Evolutionary conservation across 768 basidiomycete species (phyloP), one percentile per base, ranked within the genome.

Genomic region (Tubosaeta brunneosetosa): DNA sequence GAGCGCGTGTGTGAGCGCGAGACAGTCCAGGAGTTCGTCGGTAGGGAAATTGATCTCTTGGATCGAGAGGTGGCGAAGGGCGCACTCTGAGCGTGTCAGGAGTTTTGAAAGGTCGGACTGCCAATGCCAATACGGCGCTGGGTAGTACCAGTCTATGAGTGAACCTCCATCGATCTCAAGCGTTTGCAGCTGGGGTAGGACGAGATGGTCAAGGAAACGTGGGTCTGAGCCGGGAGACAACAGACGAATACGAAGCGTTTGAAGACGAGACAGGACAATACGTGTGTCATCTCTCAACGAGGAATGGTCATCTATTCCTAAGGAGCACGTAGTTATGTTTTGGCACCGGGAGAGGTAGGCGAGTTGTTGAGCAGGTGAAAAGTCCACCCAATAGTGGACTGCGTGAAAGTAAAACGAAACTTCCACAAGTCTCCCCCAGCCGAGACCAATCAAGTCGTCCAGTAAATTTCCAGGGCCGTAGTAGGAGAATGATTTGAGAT

Each of bases 271-370:
- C 27, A 49, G 12, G 47, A 31, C 8, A 48, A 22, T 22, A 22
- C 22, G 22, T 22, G 22, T 22, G 22, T 22, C 22, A 22, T 22
- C 22, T 22, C 22, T 22, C 22, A 22, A 22, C 22, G 22, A 22
- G 22, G 22, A 22, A 22, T 22, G 42, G 27, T 16, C 46, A 47
- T 53, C 53, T 8, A 65, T 52, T 1, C 60, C 60, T 29, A 67
- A 10, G 26, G 56, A 66, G 5, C 47, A 55, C 12, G 47, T 48
- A 13, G 57, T 64, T n/a, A 66, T 41, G 46, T 63, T 63, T 47
- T 40, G 50, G 29, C 64, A 66, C 22, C 37, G 43, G 10, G 34
- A 25, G 2, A 63, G 57, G 17, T 38, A 17, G 14, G 3, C 32
- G 34, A 56, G 44, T 13, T 55, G 53, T n/a, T 48, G 47, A 46